Evolutionary conservation across 306 rosid species (phyloP), one percentile per base, ranked within the genome.

Genomic region (Purshia tridentata): DNA sequence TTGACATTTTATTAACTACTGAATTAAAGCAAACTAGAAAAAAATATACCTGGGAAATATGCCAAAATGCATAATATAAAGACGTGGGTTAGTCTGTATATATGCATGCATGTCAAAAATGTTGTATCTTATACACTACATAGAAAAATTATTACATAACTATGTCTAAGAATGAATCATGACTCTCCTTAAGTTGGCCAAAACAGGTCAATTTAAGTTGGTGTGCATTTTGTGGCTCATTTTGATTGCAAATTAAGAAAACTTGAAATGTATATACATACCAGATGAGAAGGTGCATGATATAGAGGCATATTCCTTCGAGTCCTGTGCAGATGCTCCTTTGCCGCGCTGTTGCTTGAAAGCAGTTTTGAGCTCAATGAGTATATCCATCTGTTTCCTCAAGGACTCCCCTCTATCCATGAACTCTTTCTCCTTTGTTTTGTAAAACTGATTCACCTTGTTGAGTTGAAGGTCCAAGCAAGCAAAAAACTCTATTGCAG

Each of bases 401-500:
- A 91, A 73, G 49, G 90, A 85, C 44, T 91, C 98, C 4, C 98
- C 99, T 84, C 98, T 87, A 10, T 84, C 96, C 76, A 88, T n/a
- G 80, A 90, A 95, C 80, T 95, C 99, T 6, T 76, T 77, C 80
- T 95, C 99, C 79, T 89, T 95, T 6, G 70, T 72, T 79, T 82
- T 88, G 83, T 82, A 95, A 60, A 95, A 95, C 64, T 82, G 87
- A 20, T 95, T 95, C 76, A 95, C 99, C 80, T 88, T 90, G 83
- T 90, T 91, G 8, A 95, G 98, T 69, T 95, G 97, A 44, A 76
- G 86, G 76, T 95, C 99, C 46, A 95, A 78, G 67, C 96, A 87
- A 54, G 90, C 73, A 70, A 95, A 95, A 73, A 95, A 95, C n/a
- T 91, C 97, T 39, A 87, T 91, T 2, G 97, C 86, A 4, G 97